These are phyloP conservation scores for Penicillium steckii DNA, from an alignment of 495 filamentous ascomycete genomes.

Conservation along the genomic window DNA sequence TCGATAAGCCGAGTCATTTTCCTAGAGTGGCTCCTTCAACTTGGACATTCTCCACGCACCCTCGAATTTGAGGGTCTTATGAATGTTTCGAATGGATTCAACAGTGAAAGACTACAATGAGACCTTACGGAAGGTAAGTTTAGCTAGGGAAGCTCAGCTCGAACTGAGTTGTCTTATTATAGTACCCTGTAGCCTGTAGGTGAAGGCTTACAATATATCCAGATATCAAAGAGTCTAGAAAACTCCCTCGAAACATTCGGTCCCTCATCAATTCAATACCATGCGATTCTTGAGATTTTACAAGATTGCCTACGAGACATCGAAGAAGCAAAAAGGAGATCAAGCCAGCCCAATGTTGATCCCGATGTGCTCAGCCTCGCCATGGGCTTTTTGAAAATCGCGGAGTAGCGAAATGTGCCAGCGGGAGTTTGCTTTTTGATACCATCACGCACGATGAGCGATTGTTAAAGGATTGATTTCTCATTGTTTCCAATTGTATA, in stretches of 20 bases:
- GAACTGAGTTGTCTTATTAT: too few relatives aligned
- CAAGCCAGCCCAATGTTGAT: conserved; percentile 19
- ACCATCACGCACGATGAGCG: conserved; percentile 6
- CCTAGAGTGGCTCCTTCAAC: not conserved
- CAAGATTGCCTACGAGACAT: conserved; percentile 36
- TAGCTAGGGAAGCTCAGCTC: too few relatives aligned
- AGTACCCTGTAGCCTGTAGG: too few relatives aligned
- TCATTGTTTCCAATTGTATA: too few relatives aligned
- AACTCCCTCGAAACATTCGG: conserved; percentile 45
- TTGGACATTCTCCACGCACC: not conserved
- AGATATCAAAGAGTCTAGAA: conserved; percentile 43
- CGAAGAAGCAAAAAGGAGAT: conserved; percentile 17
- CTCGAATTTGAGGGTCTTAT: not conserved
- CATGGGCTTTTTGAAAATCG: conserved; percentile 42
- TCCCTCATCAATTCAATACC: conserved; percentile 37
- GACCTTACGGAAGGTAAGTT: conserved; percentile 27
- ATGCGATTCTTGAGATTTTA: conserved; percentile 35
- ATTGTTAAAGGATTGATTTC: too few relatives aligned
- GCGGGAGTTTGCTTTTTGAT: conserved; percentile 1
- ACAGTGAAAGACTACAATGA: conserved; percentile 27
- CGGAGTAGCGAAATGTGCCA: conserved; percentile 15
- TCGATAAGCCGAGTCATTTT: conserved; percentile 15
- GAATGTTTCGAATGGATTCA: conserved; percentile 5
- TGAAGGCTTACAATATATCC: not conserved
- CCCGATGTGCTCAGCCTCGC: conserved; percentile 35